A percentile compares a stretch with the other conserved stretches of the same genome.
These are phyloP conservation scores for Wickerhamiella domercqiae DNA, from an alignment of 805 yeast species.

Conservation along the genomic window DNA sequence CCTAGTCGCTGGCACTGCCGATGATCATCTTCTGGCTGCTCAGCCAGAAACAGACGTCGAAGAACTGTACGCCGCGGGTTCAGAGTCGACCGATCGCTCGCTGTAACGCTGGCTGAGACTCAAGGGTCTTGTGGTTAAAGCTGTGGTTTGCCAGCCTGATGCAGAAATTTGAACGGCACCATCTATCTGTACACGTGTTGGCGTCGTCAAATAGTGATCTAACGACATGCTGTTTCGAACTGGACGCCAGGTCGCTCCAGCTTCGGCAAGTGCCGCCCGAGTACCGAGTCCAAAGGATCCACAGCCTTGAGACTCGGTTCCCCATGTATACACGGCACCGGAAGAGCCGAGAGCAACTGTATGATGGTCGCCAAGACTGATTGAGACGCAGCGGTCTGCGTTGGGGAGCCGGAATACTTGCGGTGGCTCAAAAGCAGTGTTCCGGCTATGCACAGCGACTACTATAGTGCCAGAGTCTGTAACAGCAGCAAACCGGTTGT, in stretches of 20 bases:
- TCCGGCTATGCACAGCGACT: not conserved
- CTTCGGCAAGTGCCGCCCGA: not conserved
- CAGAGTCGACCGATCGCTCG: too few relatives aligned
- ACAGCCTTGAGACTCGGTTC: not conserved
- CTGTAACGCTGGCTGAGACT: too few relatives aligned
- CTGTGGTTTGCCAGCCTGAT: not conserved
- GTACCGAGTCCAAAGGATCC: slow-evolving; percentile 2
- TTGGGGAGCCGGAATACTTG: not conserved
- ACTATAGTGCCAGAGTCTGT: not conserved
- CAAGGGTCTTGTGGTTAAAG: too few relatives aligned
- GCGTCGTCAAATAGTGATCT: not conserved
- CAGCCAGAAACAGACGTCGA: too few relatives aligned
- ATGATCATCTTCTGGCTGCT: too few relatives aligned
- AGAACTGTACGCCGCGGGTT: too few relatives aligned
- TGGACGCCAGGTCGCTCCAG: not conserved
- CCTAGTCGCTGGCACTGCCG: too few relatives aligned
- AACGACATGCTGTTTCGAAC: not conserved
- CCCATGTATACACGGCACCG: slow-evolving; percentile 2
- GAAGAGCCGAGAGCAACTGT: slow-evolving; percentile 4
- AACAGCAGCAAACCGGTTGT: not conserved
- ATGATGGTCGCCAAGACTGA: slow-evolving; percentile 3
- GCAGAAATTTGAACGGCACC: not conserved
- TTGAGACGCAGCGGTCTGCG: slow-evolving; percentile 3
- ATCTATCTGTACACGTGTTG: not conserved
- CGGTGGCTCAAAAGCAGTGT: not conserved